phyloP scores from a whole-genome alignment of 2,329 filamentous ascomycete genomes.

The Colletotrichum sp. region DNA sequence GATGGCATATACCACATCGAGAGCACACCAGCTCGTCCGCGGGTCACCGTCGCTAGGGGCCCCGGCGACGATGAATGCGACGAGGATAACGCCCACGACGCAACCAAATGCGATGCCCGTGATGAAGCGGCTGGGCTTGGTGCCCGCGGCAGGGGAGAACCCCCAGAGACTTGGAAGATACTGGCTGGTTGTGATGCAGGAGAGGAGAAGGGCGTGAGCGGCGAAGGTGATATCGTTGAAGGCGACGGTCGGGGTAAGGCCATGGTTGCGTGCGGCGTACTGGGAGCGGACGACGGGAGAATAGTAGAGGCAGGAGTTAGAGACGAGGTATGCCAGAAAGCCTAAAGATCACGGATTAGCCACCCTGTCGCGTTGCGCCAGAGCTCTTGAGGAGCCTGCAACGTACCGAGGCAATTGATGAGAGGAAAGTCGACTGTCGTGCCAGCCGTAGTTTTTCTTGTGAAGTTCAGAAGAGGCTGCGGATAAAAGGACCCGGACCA shows the following conservation, averaged over 20 bases:
- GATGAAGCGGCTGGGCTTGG: conserved; percentile 65
- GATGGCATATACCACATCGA: conserved; percentile 70
- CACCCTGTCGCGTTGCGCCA: not conserved
- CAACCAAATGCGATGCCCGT: conserved; percentile 74
- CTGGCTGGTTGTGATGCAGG: conserved; percentile 76
- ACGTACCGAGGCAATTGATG: conserved; percentile 67
- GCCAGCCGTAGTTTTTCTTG: conserved; percentile 78
- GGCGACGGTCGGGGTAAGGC: conserved; percentile 81
- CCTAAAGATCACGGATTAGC: conserved; percentile 49
- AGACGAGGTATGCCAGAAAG: conserved; percentile 78
- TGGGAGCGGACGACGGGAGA: conserved; percentile 78
- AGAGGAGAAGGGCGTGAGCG: conserved; percentile 77
- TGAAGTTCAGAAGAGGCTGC: conserved; percentile 81
- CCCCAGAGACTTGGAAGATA: conserved; percentile 80
- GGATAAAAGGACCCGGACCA: conserved; percentile 96
- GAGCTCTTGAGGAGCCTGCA: not conserved
- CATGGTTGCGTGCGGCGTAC: conserved; percentile 81
- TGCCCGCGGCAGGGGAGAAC: conserved; percentile 66
- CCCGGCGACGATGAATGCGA: conserved; percentile 51
- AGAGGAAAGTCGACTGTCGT: conserved; percentile 88
- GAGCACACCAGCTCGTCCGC: conserved; percentile 60
- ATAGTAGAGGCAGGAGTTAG: conserved; percentile 78
- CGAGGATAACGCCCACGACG: conserved; percentile 60
- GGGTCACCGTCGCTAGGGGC: conserved; percentile 41
- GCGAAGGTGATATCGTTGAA: conserved; percentile 93